phyloP scores from a whole-genome alignment of 352 stramenopile species.

The Thalassiosira gravida region DNA sequence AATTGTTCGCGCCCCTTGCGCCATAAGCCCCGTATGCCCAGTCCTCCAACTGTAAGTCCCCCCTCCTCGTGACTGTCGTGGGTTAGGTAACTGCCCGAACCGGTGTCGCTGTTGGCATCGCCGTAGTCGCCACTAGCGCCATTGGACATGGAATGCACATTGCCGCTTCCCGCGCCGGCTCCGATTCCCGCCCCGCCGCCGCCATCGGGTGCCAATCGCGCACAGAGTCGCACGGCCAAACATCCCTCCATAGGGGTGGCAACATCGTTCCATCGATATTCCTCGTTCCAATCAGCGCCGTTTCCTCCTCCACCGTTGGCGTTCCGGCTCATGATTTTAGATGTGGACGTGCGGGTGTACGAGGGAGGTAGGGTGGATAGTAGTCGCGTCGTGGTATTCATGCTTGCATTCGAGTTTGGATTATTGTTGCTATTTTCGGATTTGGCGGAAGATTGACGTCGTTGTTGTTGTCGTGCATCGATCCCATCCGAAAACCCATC shows the following conservation, averaged over 20 bases:
- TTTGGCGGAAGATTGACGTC: background rate
- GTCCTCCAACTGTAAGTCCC: background rate
- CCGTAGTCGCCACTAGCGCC: background rate
- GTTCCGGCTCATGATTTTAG: slow-evolving; percentile 30
- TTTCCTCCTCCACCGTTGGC: slow-evolving; percentile 42
- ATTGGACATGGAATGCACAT: background rate
- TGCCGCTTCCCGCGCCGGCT: background rate
- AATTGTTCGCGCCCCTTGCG: slow-evolving; percentile 51
- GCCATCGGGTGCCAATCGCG: slow-evolving; percentile 19
- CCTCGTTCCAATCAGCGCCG: slow-evolving; percentile 60
- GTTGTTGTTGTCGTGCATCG: background rate
- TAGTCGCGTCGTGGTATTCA: slow-evolving; percentile 16
- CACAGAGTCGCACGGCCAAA: slow-evolving; percentile 34
- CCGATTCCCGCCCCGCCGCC: background rate
- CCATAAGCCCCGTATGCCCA: slow-evolving; percentile 54
- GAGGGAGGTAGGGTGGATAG: background rate
- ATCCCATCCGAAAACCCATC: background rate
- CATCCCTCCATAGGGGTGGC: slow-evolving; percentile 37
- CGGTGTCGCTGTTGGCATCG: background rate
- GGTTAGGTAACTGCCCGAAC: background rate
- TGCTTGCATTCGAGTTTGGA: slow-evolving; percentile 3
- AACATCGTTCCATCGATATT: slow-evolving; percentile 52
- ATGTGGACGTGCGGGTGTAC: slow-evolving; percentile 17
- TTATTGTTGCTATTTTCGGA: background rate
- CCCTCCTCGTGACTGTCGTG: background rate